Conservation (phyloP, 768 basidiomycete species). For the Ramaria sp. region DNA sequence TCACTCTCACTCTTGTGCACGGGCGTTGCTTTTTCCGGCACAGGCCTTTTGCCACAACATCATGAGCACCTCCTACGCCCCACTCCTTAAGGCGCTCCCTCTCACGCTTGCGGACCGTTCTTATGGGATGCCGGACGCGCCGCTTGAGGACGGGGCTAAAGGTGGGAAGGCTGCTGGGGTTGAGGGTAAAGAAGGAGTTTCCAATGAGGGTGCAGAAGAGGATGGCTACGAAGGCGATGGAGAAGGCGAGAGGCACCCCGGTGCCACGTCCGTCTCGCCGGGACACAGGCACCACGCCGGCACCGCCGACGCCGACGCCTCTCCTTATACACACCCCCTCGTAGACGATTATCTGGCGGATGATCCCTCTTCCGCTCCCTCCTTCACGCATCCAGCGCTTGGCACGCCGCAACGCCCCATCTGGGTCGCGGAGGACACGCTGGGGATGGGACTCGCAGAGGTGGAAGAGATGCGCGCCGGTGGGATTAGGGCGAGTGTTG, state of each 20-base stretch:
- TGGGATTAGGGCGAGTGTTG: constrained; percentile 40
- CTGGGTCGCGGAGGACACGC: constrained; percentile 74
- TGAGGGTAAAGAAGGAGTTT: too few relatives aligned
- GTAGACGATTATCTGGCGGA: background rate
- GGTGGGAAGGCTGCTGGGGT: too few relatives aligned
- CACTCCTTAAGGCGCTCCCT: constrained; percentile 66
- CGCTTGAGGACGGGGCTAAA: background rate
- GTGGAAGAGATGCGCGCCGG: constrained; percentile 43
- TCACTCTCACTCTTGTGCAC: background rate
- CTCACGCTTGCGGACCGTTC: constrained; percentile 68
- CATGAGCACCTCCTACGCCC: constrained; percentile 70
- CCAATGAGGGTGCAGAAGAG: background rate
- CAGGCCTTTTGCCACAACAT: constrained; percentile 65
- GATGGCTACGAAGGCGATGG: constrained; percentile 10
- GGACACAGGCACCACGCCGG: constrained; percentile 14
- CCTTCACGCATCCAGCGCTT: constrained; percentile 78
- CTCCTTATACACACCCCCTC: constrained; percentile 5
- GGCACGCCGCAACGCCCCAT: constrained; percentile 63
- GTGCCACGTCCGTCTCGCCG: constrained; percentile 29
- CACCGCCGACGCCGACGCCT: constrained; percentile 5
- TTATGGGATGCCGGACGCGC: constrained; percentile 25
- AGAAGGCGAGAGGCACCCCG: constrained; percentile 14
- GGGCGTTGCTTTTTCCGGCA: background rate
- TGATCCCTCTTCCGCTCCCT: background rate
- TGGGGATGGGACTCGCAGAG: constrained; percentile 45